Conservation (phyloP, 2,329 filamentous ascomycete genomes). For the Colletotrichum theobromicola region DNA sequence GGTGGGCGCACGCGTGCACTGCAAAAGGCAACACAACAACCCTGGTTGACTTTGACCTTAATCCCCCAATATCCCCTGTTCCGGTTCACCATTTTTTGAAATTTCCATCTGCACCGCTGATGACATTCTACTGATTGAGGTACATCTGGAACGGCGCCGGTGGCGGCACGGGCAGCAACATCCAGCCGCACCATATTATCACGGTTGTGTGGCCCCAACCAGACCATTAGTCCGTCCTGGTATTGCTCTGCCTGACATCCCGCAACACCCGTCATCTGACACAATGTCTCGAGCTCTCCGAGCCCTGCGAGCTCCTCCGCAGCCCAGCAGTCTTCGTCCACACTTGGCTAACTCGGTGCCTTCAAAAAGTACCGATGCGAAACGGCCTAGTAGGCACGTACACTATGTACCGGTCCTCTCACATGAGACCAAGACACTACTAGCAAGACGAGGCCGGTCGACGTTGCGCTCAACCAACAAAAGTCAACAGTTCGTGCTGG, state of each 20-base stretch:
- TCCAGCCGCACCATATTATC: neutral
- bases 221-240: conserved; percentile 3
- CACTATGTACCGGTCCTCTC: neutral
- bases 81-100: neutral
- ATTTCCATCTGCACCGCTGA: neutral
- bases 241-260: neutral
- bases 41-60: conserved; percentile 8
- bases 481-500: neutral
- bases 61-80: neutral
- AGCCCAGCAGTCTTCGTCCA: neutral
- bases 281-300: neutral
- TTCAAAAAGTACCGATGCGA: neutral
- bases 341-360: neutral
- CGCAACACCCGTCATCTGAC: neutral
- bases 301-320: neutral
- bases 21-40: neutral
- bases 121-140: neutral
- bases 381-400: neutral
- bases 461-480: conserved; percentile 7
- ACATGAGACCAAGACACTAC: neutral
- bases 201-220: conserved; percentile 8
- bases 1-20: neutral
- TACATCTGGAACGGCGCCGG: neutral
- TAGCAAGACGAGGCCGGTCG: neutral
- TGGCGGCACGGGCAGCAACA: neutral